Evolutionary conservation across 257 asterid species (phyloP), one percentile per base, ranked within the genome.

Genomic region (Buddleja alternifolia): DNA sequence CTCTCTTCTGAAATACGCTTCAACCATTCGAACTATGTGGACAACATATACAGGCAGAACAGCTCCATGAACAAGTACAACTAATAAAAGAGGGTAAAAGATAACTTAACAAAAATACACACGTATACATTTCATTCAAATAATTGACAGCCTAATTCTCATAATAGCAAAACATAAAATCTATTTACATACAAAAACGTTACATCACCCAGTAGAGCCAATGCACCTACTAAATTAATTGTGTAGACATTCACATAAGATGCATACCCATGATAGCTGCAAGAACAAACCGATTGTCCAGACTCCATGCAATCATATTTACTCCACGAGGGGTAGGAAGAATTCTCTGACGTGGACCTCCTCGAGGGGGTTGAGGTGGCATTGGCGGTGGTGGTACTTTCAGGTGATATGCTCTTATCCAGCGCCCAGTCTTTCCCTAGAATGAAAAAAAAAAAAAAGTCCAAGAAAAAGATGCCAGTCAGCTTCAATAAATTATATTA

Each of bases 291-390:
- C 99, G 99, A 76, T 94, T 94, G 80, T 94, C 99, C 75, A 94
- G 80, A 75, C 99, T 94, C 99, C 99, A 94, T 25, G 86, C 88
- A 54, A 94, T 89, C 98, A 94, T 94, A 78, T 94, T 91, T 68
- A 94, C 99, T 69, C 99, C 99, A 63, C 99, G 97, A 50, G 99
- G 98, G 50, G 99, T 86, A 63, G 99, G 99, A 83, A 92, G 89
- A 73, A 92, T 75, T 82, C 99, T 89, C 75, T 91, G 97, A 62
- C 99, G 99, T 52, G 99, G 99, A 63, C 99, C 99, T 34, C 99
- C 99, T 74, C 97, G 80, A 47, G 97, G 92, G 7, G 95, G 97
- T 81, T 94, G 99, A 78, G 99, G 98, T 15, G 93, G 92, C 93
- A 89, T 82, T 12, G 98, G 98, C 36, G 99, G 98, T 34, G 98